Evolutionary conservation across 2,329 filamentous ascomycete genomes (phyloP).

Genomic region (Nemania diffusa): DNA sequence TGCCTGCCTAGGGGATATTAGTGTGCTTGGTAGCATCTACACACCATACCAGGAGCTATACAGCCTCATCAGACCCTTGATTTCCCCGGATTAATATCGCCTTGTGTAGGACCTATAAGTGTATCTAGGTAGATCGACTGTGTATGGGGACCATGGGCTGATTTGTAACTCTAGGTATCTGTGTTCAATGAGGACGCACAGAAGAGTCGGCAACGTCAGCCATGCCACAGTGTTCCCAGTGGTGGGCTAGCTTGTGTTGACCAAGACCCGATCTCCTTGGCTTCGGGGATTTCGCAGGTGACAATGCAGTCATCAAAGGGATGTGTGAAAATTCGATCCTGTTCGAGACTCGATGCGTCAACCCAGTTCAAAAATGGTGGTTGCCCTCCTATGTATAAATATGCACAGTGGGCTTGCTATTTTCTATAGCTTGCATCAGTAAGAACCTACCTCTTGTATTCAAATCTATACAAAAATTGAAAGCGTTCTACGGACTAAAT

Average conservation of each 20-base stretch:
- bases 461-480: background rate
- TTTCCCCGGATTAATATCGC: too few relatives aligned
- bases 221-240: background rate
- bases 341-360: background rate
- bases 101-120: background rate
- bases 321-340: background rate
- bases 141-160: background rate
- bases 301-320: background rate
- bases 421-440: background rate
- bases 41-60: too few relatives aligned
- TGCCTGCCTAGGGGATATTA: background rate
- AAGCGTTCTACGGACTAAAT: background rate
- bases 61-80: too few relatives aligned
- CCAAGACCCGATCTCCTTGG: slow-evolving; percentile 6
- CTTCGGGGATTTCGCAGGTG: background rate
- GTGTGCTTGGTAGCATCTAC: too few relatives aligned
- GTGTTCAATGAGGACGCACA: background rate
- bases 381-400: background rate
- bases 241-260: background rate
- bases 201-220: background rate
- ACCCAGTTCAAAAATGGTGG: background rate
- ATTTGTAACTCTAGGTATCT: background rate
- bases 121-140: background rate
- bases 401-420: background rate
- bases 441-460: background rate